Evolutionary conservation across 2,329 filamentous ascomycete species (phyloP), one percentile per base, ranked within the genome.

Genomic region (Tolypocladium ovalisporum): DNA sequence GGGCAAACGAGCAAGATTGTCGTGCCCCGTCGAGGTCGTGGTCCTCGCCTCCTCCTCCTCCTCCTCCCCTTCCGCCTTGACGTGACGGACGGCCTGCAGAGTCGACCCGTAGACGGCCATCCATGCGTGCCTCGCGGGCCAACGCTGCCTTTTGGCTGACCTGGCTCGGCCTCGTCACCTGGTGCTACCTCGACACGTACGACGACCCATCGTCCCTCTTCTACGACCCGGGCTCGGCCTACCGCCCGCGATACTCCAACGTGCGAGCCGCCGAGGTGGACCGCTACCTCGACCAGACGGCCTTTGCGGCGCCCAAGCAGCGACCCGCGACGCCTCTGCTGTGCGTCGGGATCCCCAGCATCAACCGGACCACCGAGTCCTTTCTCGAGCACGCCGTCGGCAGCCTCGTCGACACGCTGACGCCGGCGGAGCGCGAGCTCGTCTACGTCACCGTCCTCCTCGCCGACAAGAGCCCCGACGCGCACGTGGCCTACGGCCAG

Each of bases 151-250:
- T 71, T 62, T 70, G 66, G 63, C 55, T 63, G 37, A 29, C 66
- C 36, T 71, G 68, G 68, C 54, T 67, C 32, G 52, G 56, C 24
- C 65, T 68, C 24, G 58, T 67, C 1, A 8, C 64, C 13, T 67
- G 65, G 59, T 67, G 67, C 61, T 68, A 62, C 56, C 59, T 62
- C 34, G 66, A 70, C 61, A 66, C 67, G 35, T 70, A 63, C 58
- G 69, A 71, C 58, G 70, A 71, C 59, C 70, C 70, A 7, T 67
- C 67, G 2, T 71, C 70, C 5, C 59, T 70, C 58, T 72, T 72
- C 60, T 72, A 66, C 62, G 61, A 68, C 59, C 60, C 61, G 34
- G 36, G 49, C 32, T 57, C 59, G 34, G 70, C 70, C 53, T 71
- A 70, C 58, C 15, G 59, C 8, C 63, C 61, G 34, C 60, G 61